A percentile compares a stretch with the other conserved stretches of the same genome.
phyloP scores from a whole-genome alignment of 306 rosid species.

The Glycine tomentella region DNA sequence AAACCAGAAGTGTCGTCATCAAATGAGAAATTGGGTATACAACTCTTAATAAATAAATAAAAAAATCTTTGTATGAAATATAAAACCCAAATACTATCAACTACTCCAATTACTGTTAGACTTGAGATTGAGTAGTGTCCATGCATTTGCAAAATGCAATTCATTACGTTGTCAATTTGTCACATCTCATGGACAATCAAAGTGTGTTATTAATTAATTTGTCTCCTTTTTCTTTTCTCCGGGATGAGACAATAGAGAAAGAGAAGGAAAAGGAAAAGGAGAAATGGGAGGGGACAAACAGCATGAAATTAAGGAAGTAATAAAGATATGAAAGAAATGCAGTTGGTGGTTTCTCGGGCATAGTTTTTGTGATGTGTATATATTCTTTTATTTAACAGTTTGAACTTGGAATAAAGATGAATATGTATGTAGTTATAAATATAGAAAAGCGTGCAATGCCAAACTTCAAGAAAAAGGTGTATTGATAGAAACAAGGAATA shows the following conservation, averaged over 20 bases:
- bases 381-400: constrained; percentile 41
- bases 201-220: background rate
- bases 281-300: constrained; percentile 54
- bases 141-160: background rate
- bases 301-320: constrained; percentile 57
- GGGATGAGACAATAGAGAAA: background rate
- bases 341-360: constrained; percentile 46
- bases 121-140: background rate
- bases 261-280: background rate
- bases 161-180: background rate
- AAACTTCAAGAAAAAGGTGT: constrained; percentile 51
- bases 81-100: background rate
- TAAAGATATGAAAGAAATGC: constrained; percentile 53
- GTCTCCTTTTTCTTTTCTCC: background rate
- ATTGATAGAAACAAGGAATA: constrained; percentile 54
- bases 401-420: constrained; percentile 35
- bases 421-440: constrained; percentile 3
- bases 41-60: too few species aligned
- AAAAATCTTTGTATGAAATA: too few species aligned
- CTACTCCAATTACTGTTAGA: background rate
- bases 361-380: background rate
- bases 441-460: constrained; percentile 61
- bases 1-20: too few species aligned
- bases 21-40: too few species aligned
- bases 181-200: constrained; percentile 34